These are phyloP conservation scores for Musa beccarii DNA, from an alignment of 176 grass and related monocot genomes.

Conservation along the genomic window DNA sequence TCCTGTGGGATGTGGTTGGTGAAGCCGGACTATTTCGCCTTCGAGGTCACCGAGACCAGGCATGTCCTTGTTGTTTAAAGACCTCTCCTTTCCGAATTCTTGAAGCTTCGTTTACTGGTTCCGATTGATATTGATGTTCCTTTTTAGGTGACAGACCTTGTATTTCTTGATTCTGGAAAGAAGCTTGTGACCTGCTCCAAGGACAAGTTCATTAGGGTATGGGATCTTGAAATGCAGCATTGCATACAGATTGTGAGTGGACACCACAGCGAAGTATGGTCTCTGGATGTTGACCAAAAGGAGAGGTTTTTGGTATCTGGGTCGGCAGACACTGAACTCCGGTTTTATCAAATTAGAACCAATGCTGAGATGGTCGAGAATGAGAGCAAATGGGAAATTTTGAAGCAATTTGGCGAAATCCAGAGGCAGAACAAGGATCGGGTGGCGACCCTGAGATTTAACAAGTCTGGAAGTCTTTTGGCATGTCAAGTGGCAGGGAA, in stretches of 20 bases:
- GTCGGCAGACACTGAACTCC: slow-evolving; percentile 59
- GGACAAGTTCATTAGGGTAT: slow-evolving; percentile 90
- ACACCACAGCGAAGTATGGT: slow-evolving; percentile 83
- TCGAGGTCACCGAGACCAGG: slow-evolving; percentile 87
- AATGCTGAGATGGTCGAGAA: slow-evolving; percentile 38
- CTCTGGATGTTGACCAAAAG: slow-evolving; percentile 59
- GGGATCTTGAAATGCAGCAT: slow-evolving; percentile 89
- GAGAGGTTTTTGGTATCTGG: slow-evolving; percentile 71
- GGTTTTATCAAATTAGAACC: slow-evolving; percentile 56
- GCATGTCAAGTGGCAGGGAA: slow-evolving; percentile 90
- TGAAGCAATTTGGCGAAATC: slow-evolving; percentile 92
- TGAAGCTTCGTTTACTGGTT: background rate
- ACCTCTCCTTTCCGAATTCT: background rate
- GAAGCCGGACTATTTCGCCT: slow-evolving; percentile 77
- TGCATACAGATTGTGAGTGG: slow-evolving; percentile 86
- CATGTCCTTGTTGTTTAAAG: slow-evolving; percentile 1
- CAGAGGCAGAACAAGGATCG: slow-evolving; percentile 70
- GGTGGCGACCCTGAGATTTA: slow-evolving; percentile 60
- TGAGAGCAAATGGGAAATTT: slow-evolving; percentile 73
- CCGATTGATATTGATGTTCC: slow-evolving; percentile 11
- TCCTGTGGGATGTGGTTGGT: slow-evolving; percentile 81
- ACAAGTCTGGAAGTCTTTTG: slow-evolving; percentile 57
- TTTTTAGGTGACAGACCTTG: slow-evolving; percentile 68
- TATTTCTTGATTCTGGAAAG: slow-evolving; percentile 84
- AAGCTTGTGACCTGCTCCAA: slow-evolving; percentile 92